Conservation (phyloP, 129 eudicot genomes). For the Tagetes erecta region DNA sequence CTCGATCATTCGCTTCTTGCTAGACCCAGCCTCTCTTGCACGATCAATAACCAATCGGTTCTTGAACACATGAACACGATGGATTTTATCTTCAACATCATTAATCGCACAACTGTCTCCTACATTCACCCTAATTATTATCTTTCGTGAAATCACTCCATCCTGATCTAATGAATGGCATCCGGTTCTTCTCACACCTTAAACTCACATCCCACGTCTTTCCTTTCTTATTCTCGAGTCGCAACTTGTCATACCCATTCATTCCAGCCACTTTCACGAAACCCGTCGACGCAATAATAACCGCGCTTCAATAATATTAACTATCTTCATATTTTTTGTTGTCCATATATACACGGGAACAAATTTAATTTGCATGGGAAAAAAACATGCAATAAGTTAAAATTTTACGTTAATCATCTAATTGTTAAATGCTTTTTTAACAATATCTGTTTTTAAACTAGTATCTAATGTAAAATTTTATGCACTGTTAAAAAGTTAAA, state of each 20-base stretch:
- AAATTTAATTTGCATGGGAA: too few relatives aligned
- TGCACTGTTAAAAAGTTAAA: too few relatives aligned
- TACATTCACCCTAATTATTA: constrained; percentile 17
- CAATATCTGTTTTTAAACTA: too few relatives aligned
- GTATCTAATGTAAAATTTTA: too few relatives aligned
- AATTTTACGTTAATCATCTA: too few relatives aligned
- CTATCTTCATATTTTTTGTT: too few relatives aligned
- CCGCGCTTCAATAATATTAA: background rate
- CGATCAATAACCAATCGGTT: too few relatives aligned
- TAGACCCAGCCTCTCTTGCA: background rate
- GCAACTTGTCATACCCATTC: background rate
- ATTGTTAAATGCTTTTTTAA: too few relatives aligned
- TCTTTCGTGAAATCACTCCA: background rate
- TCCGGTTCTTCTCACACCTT: background rate
- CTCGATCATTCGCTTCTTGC: too few relatives aligned
- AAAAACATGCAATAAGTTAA: too few relatives aligned
- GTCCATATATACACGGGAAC: too few relatives aligned
- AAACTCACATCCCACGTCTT: background rate
- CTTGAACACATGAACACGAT: constrained; percentile 13
- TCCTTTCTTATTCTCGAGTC: background rate
- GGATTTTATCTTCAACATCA: constrained; percentile 1
- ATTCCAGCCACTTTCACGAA: background rate
- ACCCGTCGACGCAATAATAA: background rate
- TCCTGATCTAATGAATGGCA: background rate
- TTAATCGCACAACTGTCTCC: background rate